Evolutionary conservation across 306 rosid species (phyloP), one percentile per base, ranked within the genome.

Genomic region (Phaseolus lunatus): DNA sequence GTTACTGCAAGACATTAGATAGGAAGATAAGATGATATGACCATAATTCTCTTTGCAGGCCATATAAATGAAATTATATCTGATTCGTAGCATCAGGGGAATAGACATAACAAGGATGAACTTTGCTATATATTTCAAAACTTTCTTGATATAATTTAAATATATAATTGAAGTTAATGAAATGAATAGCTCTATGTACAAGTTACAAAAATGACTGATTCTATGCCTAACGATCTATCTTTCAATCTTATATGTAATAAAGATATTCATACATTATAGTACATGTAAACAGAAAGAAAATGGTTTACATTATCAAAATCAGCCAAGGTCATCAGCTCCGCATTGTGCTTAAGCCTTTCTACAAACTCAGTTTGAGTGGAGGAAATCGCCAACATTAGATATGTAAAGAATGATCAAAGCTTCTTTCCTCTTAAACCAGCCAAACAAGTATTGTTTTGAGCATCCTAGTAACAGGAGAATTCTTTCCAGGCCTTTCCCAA

Each of bases 101-200:
- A 35, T 35, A 37, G n/a, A 37, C 23, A 35, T 18, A 35, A 64
- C 23, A n/a, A n/a, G 10, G 1, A 18, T 64, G 24, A 10, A 33
- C n/a, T 19, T n/a, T 35, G n/a, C 26, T n/a, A 5, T 35, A 29
- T 15, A 64, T 37, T 35, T 64, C 27, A 37, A 37, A n/a, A n/a
- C n/a, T n/a, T n/a, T 18, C 18, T 64, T 64, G 19, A 66, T 39
- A 65, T 11, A 41, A 67, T 43, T 67, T 7, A 41, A 45, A 49
- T 31, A 29, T 31, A 47, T 33, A 31, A 48, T 48, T 70, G 31
- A 70, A 41, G 29, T 23, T 16, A 70, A 19, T 70, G 20, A 48
- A 83, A 66, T 77, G 56, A 84, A 70, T 73, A 67, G 23, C 26
- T 75, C 61, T 73, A 77, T 67, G 61, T 61, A 77, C 74, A 81